Base-by-base conservation (phyloP, 176 grass and related monocot genomes). In the Eleusine indica region DNA sequence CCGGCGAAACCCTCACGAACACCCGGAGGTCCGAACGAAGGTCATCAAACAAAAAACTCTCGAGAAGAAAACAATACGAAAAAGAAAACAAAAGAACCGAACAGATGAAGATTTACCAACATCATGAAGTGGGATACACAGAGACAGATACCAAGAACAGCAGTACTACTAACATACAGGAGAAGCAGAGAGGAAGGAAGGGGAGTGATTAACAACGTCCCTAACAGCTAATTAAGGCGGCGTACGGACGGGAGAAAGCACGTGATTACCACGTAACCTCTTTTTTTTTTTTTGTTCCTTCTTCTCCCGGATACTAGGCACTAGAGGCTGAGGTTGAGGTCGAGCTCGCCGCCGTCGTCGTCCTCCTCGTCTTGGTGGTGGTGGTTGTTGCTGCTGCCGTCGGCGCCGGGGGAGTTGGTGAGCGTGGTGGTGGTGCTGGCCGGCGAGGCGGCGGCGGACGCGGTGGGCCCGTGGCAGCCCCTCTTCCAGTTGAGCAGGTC, bases 401-500 rank as follows among this genome's bases (percentile, higher is more conserved):
- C 30, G 38, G 0, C 54, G 35, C n/a, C 58, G 41, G 30, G 21
- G 47, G 73, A 46, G 46, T 82, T 82, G 72, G 82, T 79, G 44
- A 76, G 38, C 0, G 69, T 79, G 25, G 80, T 78, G 25, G 71
- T 87, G 71, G 76, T 85, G 86, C 80, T 87, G 49, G 53, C n/a
- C 6, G 83, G 86, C 5, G 82, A 85, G 1, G 51, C 30, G 32
- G 85, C 87, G 37, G 79, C 56, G 0, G 82, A 19, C 4, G 71
- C 67, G 3, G 75, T 78, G 46, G 79, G 58, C 12, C 85, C 77
- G 84, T 93, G 87, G 43, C 85, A 95, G 52, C 90, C 95, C 86
- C 95, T 87, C 75, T 79, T 86, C 95, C 95, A 98, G 80, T 98
- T 98, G 43, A 98, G 92, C 65, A 98, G 75, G 86, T 91, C 90